These are phyloP conservation scores for Penicillium roqueforti DNA, from an alignment of 495 filamentous ascomycete species.

Conservation along the genomic window DNA sequence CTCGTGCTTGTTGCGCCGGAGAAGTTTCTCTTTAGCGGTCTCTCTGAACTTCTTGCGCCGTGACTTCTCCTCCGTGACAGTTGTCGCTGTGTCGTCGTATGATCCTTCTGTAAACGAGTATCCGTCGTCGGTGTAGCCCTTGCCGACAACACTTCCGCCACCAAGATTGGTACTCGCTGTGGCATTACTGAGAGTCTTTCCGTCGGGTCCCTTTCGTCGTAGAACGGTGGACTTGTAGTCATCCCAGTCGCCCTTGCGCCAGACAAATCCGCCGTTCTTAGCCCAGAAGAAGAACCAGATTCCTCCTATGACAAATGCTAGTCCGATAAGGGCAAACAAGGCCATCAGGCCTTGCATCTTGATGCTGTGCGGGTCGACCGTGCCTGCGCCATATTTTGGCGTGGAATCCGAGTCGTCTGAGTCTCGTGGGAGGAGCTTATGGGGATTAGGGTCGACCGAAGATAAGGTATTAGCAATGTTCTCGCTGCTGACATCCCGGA, in stretches of 20 bases:
- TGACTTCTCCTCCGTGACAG: constrained; percentile 41
- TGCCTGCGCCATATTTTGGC: constrained; percentile 46
- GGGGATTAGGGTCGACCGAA: constrained; percentile 11
- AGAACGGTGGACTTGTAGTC: constrained; percentile 97
- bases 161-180: constrained; percentile 78
- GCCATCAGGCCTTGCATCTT: constrained; percentile 81
- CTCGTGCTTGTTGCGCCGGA: constrained; percentile 39
- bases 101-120: constrained; percentile 48
- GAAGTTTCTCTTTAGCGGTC: constrained; percentile 37
- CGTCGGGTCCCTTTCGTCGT: constrained; percentile 86
- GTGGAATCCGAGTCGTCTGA: constrained; percentile 23
- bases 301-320: constrained; percentile 64
- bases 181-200: constrained; percentile 71
- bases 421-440: constrained; percentile 23
- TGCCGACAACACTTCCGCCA: constrained; percentile 68
- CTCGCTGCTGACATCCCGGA: constrained; percentile 9
- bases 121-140: constrained; percentile 54
- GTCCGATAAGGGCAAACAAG: constrained; percentile 80
- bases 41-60: constrained; percentile 36
- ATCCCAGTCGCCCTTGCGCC: constrained; percentile 83
- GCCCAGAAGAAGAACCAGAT: constrained; percentile 99
- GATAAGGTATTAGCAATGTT: neutral
- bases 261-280: constrained; percentile 90
- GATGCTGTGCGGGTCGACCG: constrained; percentile 61
- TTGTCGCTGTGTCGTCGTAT: constrained; percentile 38